Conservation (phyloP, 371 early-diverging fungal genomes). For the Lichtheimia ornata region DNA sequence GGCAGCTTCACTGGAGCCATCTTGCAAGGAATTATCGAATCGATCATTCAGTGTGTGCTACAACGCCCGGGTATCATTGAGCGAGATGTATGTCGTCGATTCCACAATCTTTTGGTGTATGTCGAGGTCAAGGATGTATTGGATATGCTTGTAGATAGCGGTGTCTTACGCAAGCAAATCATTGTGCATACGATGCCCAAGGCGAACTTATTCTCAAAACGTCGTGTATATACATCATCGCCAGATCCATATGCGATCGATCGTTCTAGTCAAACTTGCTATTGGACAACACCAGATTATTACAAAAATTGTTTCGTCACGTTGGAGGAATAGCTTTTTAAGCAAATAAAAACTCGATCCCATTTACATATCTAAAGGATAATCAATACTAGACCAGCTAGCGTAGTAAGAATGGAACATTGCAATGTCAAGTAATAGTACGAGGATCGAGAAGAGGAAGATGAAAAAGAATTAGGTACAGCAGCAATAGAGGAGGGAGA, state of each 20-base stretch:
- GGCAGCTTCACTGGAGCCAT: constrained; percentile 21
- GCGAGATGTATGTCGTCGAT: constrained; percentile 16
- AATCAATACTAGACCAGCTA: neutral
- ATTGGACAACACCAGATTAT: constrained; percentile 10
- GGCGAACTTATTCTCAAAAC: constrained; percentile 12
- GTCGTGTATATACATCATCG: neutral
- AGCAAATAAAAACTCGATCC: too few species aligned
- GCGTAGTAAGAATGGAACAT: neutral
- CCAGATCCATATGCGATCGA: constrained; percentile 6
- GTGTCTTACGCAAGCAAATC: constrained; percentile 13
- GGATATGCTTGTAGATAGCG: constrained; percentile 15
- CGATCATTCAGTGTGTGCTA: constrained; percentile 22
- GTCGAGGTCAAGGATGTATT: constrained; percentile 28
- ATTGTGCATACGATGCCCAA: neutral
- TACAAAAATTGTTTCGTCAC: constrained; percentile 5
- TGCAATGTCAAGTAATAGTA: neutral
- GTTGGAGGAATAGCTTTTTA: neutral
- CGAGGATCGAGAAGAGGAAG: neutral
- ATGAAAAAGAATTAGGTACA: neutral
- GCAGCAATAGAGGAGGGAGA: neutral
- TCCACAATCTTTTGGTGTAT: constrained; percentile 9
- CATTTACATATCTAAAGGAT: too few species aligned
- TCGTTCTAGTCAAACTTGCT: constrained; percentile 11
- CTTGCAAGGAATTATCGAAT: constrained; percentile 18
- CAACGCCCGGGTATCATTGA: constrained; percentile 33